Base-by-base conservation (phyloP, 129 eudicot genomes). In the Pittosporum tobira region DNA sequence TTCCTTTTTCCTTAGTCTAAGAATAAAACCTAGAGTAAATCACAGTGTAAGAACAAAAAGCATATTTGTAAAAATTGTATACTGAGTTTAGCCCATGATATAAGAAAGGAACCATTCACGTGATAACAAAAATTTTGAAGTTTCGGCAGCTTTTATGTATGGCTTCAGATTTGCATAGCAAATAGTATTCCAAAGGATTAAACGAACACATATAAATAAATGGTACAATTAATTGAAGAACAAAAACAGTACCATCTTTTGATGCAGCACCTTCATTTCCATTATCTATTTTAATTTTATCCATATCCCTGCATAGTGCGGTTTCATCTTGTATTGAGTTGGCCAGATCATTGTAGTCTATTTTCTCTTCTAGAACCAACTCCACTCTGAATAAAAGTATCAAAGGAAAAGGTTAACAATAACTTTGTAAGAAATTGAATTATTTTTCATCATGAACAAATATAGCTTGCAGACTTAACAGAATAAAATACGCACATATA, bases 341-440 rank as follows among this genome's bases (percentile, higher is more conserved):
- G 62, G 77, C 94, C 61, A 91, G 88, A 64, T 91, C 98, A 75
- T 91, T 91, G 66, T 86, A 91, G 64, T 91, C 95, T 51, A 91
- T 74, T 61, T 36, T 86, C 67, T 91, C 90, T 65, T 81, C 83
- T 48, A 74, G 16, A 48, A 91, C 64, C 84, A 91, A 74, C 76
- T 91, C 96, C 70, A 84, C 70, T 61, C 98, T 91, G 71, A 49
- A 53, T 37, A 34, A 40, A 44, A 44, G 6, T 34, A 57, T 27
- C 48, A 3, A 57, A 62, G 30, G 36, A n/a, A 47, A 61, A 59
- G 25, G 58, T 59, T 72, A 47, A 62, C 59, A 18, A 70, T 26
- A 42, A 62, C 16, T 22, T 13, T 6, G 27, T 15, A 25, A 24
- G 7, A 6, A 21, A 15, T 28, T 6, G 55, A 30, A 28, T 45